Conservation (phyloP, 257 asterid species). For the Fraxinus excelsior region DNA sequence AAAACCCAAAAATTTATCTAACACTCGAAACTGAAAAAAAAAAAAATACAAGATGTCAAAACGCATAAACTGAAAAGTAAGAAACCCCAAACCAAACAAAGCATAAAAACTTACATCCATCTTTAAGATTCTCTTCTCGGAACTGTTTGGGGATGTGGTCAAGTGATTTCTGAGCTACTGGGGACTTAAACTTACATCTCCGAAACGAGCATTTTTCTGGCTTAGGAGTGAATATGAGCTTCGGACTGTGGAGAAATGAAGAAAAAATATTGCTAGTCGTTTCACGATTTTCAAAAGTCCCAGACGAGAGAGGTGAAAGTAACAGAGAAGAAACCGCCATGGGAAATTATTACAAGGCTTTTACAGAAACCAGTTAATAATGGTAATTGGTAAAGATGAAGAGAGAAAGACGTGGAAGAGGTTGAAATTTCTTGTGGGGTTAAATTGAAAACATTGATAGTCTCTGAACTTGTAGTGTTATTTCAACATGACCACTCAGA, state of each 20-base stretch:
- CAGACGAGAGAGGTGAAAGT: constrained; percentile 54
- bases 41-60: background rate
- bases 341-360: constrained; percentile 14
- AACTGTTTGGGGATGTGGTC: constrained; percentile 85
- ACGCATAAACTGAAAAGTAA: background rate
- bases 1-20: background rate
- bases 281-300: constrained; percentile 42
- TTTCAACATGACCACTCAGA: too few species aligned
- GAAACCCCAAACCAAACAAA: background rate
- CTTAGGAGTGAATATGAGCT: constrained; percentile 44
- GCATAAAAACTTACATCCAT: constrained; percentile 59
- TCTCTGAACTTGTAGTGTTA: too few species aligned
- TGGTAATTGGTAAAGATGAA: too few species aligned
- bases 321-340: constrained; percentile 80
- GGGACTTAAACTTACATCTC: constrained; percentile 56
- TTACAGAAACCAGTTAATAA: background rate
- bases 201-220: constrained; percentile 32
- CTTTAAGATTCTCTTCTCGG: constrained; percentile 80
- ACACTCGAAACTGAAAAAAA: background rate
- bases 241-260: constrained; percentile 44
- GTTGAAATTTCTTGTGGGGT: background rate
- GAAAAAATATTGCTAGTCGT: constrained; percentile 27
- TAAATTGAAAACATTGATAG: too few species aligned
- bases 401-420: background rate
- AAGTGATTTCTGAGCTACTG: constrained; percentile 51